These are phyloP conservation scores for Hypoxylon lenormandii DNA, from an alignment of 495 filamentous ascomycete genomes.

Conservation along the genomic window DNA sequence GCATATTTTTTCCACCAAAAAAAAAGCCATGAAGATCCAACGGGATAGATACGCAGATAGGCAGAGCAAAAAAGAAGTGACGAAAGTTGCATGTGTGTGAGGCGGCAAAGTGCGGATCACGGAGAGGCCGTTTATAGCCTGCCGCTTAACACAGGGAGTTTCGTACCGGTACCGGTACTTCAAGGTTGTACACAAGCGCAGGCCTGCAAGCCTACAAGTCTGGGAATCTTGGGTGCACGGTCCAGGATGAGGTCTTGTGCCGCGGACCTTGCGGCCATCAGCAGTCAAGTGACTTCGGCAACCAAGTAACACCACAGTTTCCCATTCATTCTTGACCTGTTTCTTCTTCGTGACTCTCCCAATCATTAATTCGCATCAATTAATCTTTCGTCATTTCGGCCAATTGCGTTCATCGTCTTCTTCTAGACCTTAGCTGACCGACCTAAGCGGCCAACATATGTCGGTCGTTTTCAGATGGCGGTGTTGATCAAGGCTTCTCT, in stretches of 20 bases:
- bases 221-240: conserved; percentile 5
- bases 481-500: conserved; percentile 35
- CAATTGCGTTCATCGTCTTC: conserved; percentile 24
- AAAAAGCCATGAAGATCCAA: conserved; percentile 14
- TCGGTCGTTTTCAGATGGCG: conserved; percentile 16
- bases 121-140: conserved; percentile 50
- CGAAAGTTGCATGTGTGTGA: conserved; percentile 23
- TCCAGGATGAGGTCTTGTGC: background rate
- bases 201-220: background rate
- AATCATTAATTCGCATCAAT: conserved; percentile 33
- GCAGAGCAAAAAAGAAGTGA: conserved; percentile 27
- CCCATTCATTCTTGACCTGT: background rate
- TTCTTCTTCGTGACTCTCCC: conserved; percentile 25
- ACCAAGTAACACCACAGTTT: conserved; percentile 3
- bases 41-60: conserved; percentile 12
- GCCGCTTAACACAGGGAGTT: conserved; percentile 5
- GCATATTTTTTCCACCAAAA: conserved; percentile 13
- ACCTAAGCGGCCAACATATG: conserved; percentile 19
- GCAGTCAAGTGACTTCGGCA: conserved; percentile 43
- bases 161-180: conserved; percentile 13
- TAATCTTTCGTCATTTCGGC: conserved; percentile 24
- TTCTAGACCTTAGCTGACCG: conserved; percentile 34
- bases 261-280: conserved; percentile 15
- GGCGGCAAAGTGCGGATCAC: conserved; percentile 45
- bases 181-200: no score